Base-by-base conservation (phyloP, 73 alveolate species). In the Paramecium octaurelia region DNA sequence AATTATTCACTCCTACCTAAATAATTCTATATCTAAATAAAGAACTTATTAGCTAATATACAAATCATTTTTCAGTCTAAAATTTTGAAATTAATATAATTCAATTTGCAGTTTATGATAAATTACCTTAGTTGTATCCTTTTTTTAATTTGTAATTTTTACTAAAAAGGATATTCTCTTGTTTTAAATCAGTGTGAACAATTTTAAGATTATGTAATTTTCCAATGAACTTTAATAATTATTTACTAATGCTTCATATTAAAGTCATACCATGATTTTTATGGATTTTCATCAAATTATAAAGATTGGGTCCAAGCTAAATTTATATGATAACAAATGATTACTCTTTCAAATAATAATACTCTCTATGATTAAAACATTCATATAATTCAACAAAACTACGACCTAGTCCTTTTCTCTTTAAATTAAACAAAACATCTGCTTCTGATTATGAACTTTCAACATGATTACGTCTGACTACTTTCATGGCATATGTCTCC, bases 101-200 rank as follows among this genome's bases (percentile, higher is more conserved):
- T n/a, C n/a, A n/a, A n/a, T n/a, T n/a, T n/a, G n/a, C n/a, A n/a
- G n/a, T n/a, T n/a, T n/a, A n/a, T n/a, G n/a, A n/a, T n/a, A n/a
- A n/a, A n/a, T n/a, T n/a, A n/a, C n/a, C n/a, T n/a, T n/a, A n/a
- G 5, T 27, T 18, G 7, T 80, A 46, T 80, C 44, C 46, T 24
- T 40, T 31, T 23, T 23, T 23, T 23, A 31, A 42, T 80, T 42
- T 80, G 75, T 40, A 48, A 44, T 48, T 80, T 46, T 46, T 40
- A 12, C 46, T 93, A 50, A 98, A 96, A 42, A 98, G 97, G 58
- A 98, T 97, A 92, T 98, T 98, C 95, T 98, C 99, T 40, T 99
- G 99, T 89, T 98, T 98, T 73, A 98, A 89, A 93, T 98, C 99
- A 43, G 99, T 97, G 93, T 98, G 99, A 35, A 98, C 98, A n/a